Base-by-base conservation (phyloP, 75 land plant genomes). In the Adiantum capillusveneris region DNA sequence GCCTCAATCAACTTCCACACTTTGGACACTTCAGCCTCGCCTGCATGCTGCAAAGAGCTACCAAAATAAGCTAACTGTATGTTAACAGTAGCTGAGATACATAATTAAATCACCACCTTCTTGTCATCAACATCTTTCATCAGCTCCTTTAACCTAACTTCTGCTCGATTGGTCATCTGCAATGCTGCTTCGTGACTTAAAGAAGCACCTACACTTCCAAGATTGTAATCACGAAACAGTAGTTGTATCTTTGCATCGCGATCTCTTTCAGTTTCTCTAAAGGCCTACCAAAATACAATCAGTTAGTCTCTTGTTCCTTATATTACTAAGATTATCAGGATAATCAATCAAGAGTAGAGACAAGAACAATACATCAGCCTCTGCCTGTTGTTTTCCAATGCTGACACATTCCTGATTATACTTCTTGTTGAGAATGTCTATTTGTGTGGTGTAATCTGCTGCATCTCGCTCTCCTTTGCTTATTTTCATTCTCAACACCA, bases 321-420 rank as follows among this genome's bases (percentile, higher is more conserved):
- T 21, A 42, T 1, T 25, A n/a, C 20, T 22, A 71, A 6, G 28
- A 18, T 1, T 18, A 55, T 62, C 31, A 5, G 20, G 13, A 13
- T 29, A 0, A 55, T 1, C 9, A 19, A 51, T 17, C 21, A 60
- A 49, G 3, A 58, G 1, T 44, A 0, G n/a, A 64, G 62, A 41
- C 12, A 27, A 62, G 19, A 13, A 53, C 6, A 62, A 46, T 80
- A 93, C 98, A 57, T 89, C 89, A 53, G 86, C 85, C 69, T 90
- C 96, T 45, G 79, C 74, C 53, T 86, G 85, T 56, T 86, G 85
- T 54, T 81, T 89, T 57, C 81, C 83, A 22, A 86, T 77, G 43
- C 78, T 81, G 25, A 66, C 45, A 20, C 56, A 68, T 30, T 68
- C 66, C 18, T 73, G 70, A 52, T 77, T 73, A 17, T 83, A 71